Evolutionary conservation across 331 rosid species (phyloP).

Genomic region (Cydonia oblonga): DNA sequence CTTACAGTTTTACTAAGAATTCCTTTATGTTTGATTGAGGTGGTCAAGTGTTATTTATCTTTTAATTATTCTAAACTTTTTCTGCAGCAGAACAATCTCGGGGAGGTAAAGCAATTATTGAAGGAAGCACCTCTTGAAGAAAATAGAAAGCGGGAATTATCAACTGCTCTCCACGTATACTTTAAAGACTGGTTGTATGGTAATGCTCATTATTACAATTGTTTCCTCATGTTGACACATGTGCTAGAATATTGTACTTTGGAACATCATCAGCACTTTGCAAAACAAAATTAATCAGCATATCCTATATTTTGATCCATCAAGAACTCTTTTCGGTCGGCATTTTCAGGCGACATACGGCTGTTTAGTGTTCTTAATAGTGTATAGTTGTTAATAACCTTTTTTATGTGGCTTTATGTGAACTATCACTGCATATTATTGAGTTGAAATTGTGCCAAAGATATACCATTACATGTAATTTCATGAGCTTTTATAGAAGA

Average conservation of each 20-base stretch:
- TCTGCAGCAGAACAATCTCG: slow-evolving; percentile 60
- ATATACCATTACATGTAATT: not conserved
- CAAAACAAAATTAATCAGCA: not conserved
- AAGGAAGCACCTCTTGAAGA: slow-evolving; percentile 92
- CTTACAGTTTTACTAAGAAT: slow-evolving; percentile 1
- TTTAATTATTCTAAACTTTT: not conserved
- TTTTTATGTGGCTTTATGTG: not conserved
- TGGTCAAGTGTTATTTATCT: not conserved
- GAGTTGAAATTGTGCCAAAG: not conserved
- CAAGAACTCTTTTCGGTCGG: no score
- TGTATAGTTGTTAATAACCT: not conserved
- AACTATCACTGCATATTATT: not conserved
- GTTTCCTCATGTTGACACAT: not conserved
- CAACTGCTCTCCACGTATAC: slow-evolving; percentile 80
- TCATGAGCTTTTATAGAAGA: not conserved
- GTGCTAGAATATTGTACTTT: not conserved
- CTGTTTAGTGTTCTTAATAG: not conserved
- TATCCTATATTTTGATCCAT: not conserved
- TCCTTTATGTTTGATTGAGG: slow-evolving; percentile 5
- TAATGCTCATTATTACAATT: slow-evolving; percentile 16
- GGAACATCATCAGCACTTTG: not conserved
- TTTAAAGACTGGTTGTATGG: slow-evolving; percentile 97
- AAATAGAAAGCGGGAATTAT: slow-evolving; percentile 71
- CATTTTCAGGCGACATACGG: not conserved
- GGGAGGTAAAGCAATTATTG: slow-evolving; percentile 62